These are phyloP conservation scores for Lactarius sanguifluus DNA, from an alignment of 768 basidiomycete genomes.

Conservation along the genomic window DNA sequence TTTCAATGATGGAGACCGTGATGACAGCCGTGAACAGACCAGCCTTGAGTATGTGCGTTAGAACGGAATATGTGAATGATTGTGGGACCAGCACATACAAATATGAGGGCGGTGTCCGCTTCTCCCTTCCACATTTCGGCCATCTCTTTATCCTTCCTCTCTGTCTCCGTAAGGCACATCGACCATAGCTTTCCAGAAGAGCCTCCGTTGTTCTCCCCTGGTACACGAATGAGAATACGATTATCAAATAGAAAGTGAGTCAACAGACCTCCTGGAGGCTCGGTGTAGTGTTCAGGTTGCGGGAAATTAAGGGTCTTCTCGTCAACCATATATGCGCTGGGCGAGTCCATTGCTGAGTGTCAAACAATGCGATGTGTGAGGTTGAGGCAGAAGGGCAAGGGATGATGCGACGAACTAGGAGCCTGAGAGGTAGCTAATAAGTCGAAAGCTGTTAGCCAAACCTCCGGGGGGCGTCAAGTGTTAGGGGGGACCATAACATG, in stretches of 20 bases:
- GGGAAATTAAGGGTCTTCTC: no score
- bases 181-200: slow-evolving; percentile 14
- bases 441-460: no score
- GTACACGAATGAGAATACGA: not conserved
- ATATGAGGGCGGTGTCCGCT: slow-evolving; percentile 9
- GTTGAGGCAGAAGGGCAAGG: no score
- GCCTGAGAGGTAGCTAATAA: no score
- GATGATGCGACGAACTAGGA: no score
- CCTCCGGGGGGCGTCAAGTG: no score
- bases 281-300: not conserved
- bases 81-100: slow-evolving; percentile 10
- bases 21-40: slow-evolving; percentile 24
- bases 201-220: slow-evolving; percentile 7
- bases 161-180: slow-evolving; percentile 11
- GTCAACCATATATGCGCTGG: no score
- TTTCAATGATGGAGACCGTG: slow-evolving; percentile 21
- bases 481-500: not conserved
- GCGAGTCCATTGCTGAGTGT: no score
- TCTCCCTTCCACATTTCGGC: slow-evolving; percentile 14
- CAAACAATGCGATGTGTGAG: no score
- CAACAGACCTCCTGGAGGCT: not conserved
- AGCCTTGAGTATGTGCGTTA: slow-evolving; percentile 9
- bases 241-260: no score
- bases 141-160: slow-evolving; percentile 9
- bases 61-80: not conserved